A percentile compares a stretch with the other conserved stretches of the same genome.
phyloP scores from a whole-genome alignment of 306 rosid species.

The Cucurbita maxima region DNA sequence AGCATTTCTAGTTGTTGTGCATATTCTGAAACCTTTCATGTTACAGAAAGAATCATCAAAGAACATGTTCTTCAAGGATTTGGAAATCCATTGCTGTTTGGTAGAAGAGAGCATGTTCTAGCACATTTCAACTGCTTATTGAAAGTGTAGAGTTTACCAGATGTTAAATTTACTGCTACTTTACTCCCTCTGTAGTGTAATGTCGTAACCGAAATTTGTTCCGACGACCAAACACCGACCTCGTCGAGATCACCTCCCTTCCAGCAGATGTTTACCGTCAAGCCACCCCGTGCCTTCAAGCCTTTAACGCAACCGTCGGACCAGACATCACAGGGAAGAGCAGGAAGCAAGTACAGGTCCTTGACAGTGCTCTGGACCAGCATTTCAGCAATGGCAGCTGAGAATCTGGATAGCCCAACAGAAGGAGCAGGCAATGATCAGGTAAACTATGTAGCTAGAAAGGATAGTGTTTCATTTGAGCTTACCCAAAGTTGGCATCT shows the following conservation, averaged over 20 bases:
- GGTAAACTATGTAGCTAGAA: neutral
- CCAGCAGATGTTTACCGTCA: conserved; percentile 41
- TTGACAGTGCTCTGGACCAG: conserved; percentile 38
- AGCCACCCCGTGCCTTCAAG: conserved; percentile 41
- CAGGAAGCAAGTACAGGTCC: conserved; percentile 42
- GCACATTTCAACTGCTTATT: conserved; percentile 21
- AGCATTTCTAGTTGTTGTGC: too few species aligned
- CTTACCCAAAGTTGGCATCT: conserved; percentile 93
- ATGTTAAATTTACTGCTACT: conserved; percentile 14
- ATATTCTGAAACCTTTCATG: neutral
- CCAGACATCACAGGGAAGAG: conserved; percentile 45
- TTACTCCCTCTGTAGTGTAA: conserved; percentile 27
- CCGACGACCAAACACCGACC: conserved; percentile 21
- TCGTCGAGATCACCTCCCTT: conserved; percentile 37
- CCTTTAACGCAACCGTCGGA: conserved; percentile 38
- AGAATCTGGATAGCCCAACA: conserved; percentile 23
- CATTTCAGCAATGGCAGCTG: conserved; percentile 51
- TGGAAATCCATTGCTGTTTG: neutral
- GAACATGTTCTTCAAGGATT: neutral
- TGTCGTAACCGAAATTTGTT: neutral
- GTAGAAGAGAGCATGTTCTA: neutral
- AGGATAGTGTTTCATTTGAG: too few species aligned
- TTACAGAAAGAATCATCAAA: conserved; percentile 5
- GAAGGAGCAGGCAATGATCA: neutral
- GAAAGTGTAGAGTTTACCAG: conserved; percentile 23